phyloP scores from a whole-genome alignment of 306 rosid species.

The Erythrophleum fordii region DNA sequence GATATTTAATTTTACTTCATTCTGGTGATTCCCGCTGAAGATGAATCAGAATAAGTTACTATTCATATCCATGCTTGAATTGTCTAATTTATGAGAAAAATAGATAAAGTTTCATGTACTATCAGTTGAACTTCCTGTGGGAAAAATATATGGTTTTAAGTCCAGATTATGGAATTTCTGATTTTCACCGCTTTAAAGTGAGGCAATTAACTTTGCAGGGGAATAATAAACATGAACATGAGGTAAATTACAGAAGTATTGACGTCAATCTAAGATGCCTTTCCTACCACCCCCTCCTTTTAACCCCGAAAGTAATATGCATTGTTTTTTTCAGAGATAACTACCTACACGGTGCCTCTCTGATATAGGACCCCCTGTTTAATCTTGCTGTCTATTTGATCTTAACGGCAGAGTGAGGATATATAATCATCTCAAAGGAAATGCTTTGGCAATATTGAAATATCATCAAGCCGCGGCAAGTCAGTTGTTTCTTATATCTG shows the following conservation, averaged over 20 bases:
- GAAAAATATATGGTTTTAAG: neutral
- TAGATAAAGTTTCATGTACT: neutral
- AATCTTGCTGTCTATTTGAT: constrained; percentile 21
- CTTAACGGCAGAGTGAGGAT: constrained; percentile 71
- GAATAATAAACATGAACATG: neutral
- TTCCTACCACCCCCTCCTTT: neutral
- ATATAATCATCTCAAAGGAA: constrained; percentile 82
- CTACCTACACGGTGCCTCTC: neutral
- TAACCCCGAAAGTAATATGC: neutral
- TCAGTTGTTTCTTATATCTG: constrained; percentile 30
- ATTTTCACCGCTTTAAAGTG: neutral
- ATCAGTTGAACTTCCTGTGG: neutral
- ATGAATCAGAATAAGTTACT: constrained; percentile 25
- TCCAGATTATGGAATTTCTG: neutral
- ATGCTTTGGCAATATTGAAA: constrained; percentile 80
- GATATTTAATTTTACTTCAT: neutral
- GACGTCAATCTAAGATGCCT: neutral
- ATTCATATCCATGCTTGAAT: neutral
- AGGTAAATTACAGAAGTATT: neutral
- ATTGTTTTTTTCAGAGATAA: neutral
- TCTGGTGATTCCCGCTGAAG: neutral
- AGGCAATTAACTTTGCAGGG: neutral
- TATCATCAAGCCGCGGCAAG: constrained; percentile 86
- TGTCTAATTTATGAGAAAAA: constrained; percentile 6
- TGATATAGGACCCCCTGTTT: constrained; percentile 23